These are phyloP conservation scores for Hsuehochloa calcarea DNA, from an alignment of 176 grass and related monocot species.

Conservation along the genomic window DNA sequence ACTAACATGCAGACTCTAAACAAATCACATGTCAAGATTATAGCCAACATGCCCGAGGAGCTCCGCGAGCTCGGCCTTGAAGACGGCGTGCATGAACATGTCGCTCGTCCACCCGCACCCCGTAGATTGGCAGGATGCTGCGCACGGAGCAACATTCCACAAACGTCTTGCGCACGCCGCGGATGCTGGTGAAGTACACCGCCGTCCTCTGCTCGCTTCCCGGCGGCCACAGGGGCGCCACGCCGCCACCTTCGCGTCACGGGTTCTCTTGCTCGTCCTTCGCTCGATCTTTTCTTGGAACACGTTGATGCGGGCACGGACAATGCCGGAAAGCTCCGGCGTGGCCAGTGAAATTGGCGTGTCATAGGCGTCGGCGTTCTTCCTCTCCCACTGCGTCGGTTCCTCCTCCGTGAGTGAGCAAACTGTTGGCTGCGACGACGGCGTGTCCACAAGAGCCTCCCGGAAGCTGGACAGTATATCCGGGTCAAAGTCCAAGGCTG, in stretches of 20 bases:
- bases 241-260: conserved; percentile 19
- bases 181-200: conserved; percentile 84
- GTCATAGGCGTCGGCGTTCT: background rate
- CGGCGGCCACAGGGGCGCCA: conserved; percentile 20
- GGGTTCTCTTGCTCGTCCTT: conserved; percentile 16
- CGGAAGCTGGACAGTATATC: conserved; percentile 55
- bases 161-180: conserved; percentile 66
- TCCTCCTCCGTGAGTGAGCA: conserved; percentile 1
- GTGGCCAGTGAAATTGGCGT: conserved; percentile 14
- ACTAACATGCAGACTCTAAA: too few relatives aligned
- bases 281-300: conserved; percentile 50
- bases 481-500: conserved; percentile 50
- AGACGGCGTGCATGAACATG: conserved; percentile 74
- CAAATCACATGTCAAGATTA: too few relatives aligned
- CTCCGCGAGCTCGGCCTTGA: conserved; percentile 61
- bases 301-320: conserved; percentile 53
- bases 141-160: conserved; percentile 70
- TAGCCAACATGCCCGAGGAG: too few relatives aligned
- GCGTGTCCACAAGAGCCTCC: conserved; percentile 43
- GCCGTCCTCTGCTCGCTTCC: conserved; percentile 53
- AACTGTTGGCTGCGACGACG: conserved; percentile 4
- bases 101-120: conserved; percentile 75
- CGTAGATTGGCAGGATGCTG: conserved; percentile 60
- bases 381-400: background rate
- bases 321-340: conserved; percentile 43